Evolutionary conservation across 768 basidiomycete species (phyloP).

Genomic region (Candolleomyces aberdarensis): DNA sequence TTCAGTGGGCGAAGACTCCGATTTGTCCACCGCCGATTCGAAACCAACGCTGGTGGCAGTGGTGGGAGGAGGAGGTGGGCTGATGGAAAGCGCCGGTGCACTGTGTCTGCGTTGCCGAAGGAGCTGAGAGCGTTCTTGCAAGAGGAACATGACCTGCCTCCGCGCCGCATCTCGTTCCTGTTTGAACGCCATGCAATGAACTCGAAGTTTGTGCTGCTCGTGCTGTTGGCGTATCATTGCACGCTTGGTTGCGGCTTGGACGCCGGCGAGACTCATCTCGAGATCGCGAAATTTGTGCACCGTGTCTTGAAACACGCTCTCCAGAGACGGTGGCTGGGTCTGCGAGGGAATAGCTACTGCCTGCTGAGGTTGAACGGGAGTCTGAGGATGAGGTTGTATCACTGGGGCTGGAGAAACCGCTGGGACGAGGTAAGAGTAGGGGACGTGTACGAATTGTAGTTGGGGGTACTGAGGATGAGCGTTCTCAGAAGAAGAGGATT

Average conservation of each 20-base stretch:
- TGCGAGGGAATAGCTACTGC: background rate
- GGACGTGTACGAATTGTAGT: background rate
- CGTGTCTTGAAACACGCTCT: background rate
- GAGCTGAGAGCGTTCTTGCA: background rate
- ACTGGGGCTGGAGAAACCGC: background rate
- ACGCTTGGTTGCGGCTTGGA: background rate
- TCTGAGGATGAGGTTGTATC: background rate
- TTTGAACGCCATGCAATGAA: constrained; percentile 5
- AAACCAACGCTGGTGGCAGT: too few relatives aligned
- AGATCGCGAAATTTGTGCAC: background rate
- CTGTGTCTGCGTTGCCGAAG: background rate
- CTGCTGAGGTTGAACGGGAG: background rate
- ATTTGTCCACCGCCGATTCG: too few relatives aligned
- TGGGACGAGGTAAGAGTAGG: background rate
- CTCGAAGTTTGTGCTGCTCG: background rate
- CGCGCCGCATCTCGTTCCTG: constrained; percentile 5
- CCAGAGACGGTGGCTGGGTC: background rate
- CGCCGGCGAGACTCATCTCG: background rate
- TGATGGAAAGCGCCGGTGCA: background rate
- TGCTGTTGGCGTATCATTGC: background rate
- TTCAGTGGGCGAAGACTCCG: background rate
- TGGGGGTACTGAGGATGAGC: background rate
- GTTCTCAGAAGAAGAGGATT: background rate
- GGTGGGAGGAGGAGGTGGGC: background rate
- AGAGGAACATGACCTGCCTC: background rate